Evolutionary conservation across 164 flowering plant species (phyloP).

Genomic region (Stephania japonica): DNA sequence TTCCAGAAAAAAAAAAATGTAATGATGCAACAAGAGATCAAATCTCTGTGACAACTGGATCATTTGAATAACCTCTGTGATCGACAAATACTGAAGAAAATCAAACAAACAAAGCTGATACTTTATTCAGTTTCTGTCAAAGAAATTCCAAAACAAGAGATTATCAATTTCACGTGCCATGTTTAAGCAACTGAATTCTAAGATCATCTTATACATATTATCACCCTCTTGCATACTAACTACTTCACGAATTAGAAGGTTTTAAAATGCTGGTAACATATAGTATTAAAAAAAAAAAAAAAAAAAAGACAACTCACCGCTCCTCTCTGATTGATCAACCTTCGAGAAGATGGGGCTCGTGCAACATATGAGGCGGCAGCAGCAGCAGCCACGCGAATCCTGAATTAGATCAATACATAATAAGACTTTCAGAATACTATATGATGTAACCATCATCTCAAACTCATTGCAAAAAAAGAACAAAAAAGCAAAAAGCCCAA

Average conservation of each 20-base stretch:
- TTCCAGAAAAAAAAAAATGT: no score
- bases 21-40: no score
- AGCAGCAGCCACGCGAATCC: conserved; percentile 68
- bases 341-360: conserved; percentile 50
- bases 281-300: background rate
- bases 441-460: background rate
- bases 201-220: background rate
- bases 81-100: no score
- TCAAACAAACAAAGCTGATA: no score
- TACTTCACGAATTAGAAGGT: no score
- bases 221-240: background rate
- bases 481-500: background rate
- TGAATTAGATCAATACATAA: conserved; percentile 13
- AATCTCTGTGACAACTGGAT: no score
- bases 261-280: background rate
- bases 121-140: background rate
- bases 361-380: conserved; percentile 69
- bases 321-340: conserved; percentile 37
- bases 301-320: conserved; percentile 20
- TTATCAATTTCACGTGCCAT: background rate
- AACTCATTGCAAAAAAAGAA: background rate
- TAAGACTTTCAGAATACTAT: background rate
- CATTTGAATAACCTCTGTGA: no score
- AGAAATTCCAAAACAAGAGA: background rate
- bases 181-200: background rate